A percentile compares a stretch with the other conserved stretches of the same genome.
Evolutionary conservation across 2,329 filamentous ascomycete genomes (phyloP).

Genomic region (Teratosphaeria epicoccoides): DNA sequence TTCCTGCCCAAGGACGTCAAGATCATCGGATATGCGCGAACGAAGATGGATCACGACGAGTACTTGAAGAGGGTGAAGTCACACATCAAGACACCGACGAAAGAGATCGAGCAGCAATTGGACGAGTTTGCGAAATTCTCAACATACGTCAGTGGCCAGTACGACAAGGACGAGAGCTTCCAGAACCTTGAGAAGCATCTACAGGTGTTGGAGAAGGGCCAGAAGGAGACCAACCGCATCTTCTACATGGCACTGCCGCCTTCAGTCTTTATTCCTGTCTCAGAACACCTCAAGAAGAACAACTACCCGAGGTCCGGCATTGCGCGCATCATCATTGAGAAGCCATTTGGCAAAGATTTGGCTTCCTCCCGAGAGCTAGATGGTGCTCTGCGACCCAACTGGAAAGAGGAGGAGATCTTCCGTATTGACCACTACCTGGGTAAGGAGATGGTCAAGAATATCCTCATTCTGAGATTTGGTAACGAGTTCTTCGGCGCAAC

Average conservation of each 20-base stretch:
- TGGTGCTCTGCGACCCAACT: slow-evolving; percentile 89
- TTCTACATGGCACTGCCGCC: slow-evolving; percentile 99
- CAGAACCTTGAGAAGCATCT: slow-evolving; percentile 74
- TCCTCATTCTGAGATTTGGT: slow-evolving; percentile 92
- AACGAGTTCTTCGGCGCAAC: slow-evolving; percentile 98
- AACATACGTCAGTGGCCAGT: slow-evolving; percentile 93
- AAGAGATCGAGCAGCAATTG: slow-evolving; percentile 92
- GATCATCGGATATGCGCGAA: slow-evolving; percentile 97
- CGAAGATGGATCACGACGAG: slow-evolving; percentile 97
- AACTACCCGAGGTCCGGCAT: slow-evolving; percentile 90
- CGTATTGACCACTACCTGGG: slow-evolving; percentile 98
- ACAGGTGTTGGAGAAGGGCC: slow-evolving; percentile 70
- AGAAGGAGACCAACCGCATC: slow-evolving; percentile 75
- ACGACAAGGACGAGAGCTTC: slow-evolving; percentile 95
- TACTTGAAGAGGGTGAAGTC: slow-evolving; percentile 90
- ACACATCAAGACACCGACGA: slow-evolving; percentile 97
- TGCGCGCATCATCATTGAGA: slow-evolving; percentile 94
- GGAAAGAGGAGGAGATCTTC: slow-evolving; percentile 98
- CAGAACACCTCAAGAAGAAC: slow-evolving; percentile 92
- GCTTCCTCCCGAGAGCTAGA: slow-evolving; percentile 89
- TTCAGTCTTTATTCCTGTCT: slow-evolving; percentile 95
- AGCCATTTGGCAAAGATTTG: slow-evolving; percentile 97
- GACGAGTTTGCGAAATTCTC: slow-evolving; percentile 80
- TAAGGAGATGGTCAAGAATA: slow-evolving; percentile 99
- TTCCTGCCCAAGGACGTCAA: slow-evolving; percentile 93